phyloP scores from a whole-genome alignment of 768 basidiomycete species.

The Psilocybe sp. region DNA sequence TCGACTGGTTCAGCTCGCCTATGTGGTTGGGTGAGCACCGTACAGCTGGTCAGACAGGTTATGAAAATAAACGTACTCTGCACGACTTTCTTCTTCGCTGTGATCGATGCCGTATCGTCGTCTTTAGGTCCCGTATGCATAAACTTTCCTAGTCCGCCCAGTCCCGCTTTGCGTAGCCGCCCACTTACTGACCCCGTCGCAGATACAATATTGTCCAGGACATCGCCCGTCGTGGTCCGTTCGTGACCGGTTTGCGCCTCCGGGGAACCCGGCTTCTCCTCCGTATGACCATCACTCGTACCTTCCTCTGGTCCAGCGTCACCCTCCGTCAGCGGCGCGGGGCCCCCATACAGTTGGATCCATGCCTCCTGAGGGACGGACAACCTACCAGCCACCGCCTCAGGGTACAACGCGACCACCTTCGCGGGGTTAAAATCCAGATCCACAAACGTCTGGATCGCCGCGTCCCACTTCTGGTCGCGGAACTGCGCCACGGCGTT shows the following conservation, averaged over 20 bases:
- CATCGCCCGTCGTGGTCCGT: conserved; percentile 22
- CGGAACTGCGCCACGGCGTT: conserved; percentile 80
- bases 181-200: conserved; percentile 42
- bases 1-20: conserved; percentile 67
- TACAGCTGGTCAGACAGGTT: background rate
- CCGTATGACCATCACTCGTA: conserved; percentile 16
- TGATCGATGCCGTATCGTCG: conserved; percentile 59
- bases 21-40: background rate
- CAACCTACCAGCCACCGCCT: conserved; percentile 75
- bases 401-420: conserved; percentile 86
- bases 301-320: conserved; percentile 18
- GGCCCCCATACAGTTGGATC: conserved; percentile 86
- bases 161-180: conserved; percentile 47
- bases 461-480: conserved; percentile 63
- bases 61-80: conserved; percentile 26
- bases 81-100: conserved; percentile 28
- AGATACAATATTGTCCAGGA: conserved; percentile 30
- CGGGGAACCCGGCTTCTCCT: conserved; percentile 5
- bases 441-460: conserved; percentile 84
- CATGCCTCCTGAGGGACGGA: conserved; percentile 66
- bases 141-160: conserved; percentile 59
- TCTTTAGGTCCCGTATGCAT: conserved; percentile 46
- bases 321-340: conserved; percentile 27
- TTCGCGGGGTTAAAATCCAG: conserved; percentile 93
- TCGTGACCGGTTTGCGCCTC: conserved; percentile 14